phyloP scores from a whole-genome alignment of 129 eudicot genomes.

The Flaveria brownii region DNA sequence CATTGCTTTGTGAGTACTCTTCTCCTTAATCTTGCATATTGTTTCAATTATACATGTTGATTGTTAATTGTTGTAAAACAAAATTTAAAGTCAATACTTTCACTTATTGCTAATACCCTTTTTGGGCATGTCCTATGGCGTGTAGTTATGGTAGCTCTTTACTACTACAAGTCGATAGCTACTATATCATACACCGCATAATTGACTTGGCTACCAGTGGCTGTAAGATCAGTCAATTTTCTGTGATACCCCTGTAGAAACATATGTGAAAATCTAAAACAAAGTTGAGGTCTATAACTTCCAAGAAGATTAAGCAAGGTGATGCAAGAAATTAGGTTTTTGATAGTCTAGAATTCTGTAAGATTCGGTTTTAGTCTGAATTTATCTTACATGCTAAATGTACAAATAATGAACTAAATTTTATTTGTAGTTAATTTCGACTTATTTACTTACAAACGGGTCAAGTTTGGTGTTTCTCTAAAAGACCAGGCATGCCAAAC shows the following conservation, averaged over 20 bases:
- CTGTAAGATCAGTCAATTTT: background rate
- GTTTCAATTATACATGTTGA: background rate
- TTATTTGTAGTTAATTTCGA: too few relatives aligned
- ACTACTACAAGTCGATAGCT: too few relatives aligned
- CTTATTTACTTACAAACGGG: background rate
- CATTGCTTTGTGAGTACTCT: constrained; percentile 67
- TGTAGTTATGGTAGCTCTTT: too few relatives aligned
- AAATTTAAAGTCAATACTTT: background rate
- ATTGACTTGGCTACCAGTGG: background rate
- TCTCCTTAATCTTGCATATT: constrained; percentile 1
- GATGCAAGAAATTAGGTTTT: background rate
- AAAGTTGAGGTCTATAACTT: background rate
- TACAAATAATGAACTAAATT: background rate
- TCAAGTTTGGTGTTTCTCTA: background rate
- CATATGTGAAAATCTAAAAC: background rate
- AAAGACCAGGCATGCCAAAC: too few relatives aligned
- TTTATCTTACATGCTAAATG: background rate
- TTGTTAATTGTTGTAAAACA: background rate
- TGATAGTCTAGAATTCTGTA: too few relatives aligned
- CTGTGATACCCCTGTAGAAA: background rate
- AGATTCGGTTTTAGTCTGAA: background rate
- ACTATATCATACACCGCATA: background rate
- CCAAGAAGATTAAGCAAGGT: background rate
- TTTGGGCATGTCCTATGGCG: too few relatives aligned
- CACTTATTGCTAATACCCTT: background rate